Evolutionary conservation across 345 rosid genomes (phyloP).

Genomic region (Balakata baccata): DNA sequence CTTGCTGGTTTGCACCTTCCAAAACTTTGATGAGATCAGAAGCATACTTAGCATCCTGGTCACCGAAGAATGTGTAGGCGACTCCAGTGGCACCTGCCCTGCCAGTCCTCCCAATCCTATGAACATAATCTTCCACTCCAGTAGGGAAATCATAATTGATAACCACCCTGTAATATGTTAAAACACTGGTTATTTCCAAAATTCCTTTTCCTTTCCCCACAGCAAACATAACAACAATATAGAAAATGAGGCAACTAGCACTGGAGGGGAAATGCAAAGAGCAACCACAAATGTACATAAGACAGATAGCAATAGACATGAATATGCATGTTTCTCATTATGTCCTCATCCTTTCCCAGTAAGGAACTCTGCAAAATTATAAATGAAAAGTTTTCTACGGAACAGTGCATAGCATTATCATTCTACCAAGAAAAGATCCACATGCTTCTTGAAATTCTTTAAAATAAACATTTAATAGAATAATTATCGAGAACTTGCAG

Average conservation of each 20-base stretch:
- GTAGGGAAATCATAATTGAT: conserved; percentile 93
- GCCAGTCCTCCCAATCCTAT: conserved; percentile 96
- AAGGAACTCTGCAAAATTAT: too few relatives aligned
- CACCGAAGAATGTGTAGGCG: conserved; percentile 81
- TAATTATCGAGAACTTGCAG: neutral
- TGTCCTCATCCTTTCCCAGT: neutral
- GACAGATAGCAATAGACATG: neutral
- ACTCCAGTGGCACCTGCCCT: conserved; percentile 98
- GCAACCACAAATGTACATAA: too few relatives aligned
- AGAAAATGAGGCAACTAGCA: too few relatives aligned
- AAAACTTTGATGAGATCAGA: conserved; percentile 78
- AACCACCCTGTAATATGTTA: conserved; percentile 60
- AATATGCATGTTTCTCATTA: neutral
- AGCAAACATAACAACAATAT: neutral
- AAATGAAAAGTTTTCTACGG: too few relatives aligned
- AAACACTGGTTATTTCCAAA: neutral
- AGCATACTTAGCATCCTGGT: conserved; percentile 88
- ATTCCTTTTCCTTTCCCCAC: neutral
- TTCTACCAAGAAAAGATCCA: neutral
- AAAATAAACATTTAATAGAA: neutral
- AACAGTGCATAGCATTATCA: neutral
- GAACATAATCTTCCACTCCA: conserved; percentile 97
- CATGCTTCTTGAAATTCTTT: neutral
- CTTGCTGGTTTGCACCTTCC: conserved; percentile 88
- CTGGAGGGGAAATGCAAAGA: too few relatives aligned